Evolutionary conservation across 1,284 basidiomycete genomes (phyloP).

Genomic region (Fistulinella cinereoalba): DNA sequence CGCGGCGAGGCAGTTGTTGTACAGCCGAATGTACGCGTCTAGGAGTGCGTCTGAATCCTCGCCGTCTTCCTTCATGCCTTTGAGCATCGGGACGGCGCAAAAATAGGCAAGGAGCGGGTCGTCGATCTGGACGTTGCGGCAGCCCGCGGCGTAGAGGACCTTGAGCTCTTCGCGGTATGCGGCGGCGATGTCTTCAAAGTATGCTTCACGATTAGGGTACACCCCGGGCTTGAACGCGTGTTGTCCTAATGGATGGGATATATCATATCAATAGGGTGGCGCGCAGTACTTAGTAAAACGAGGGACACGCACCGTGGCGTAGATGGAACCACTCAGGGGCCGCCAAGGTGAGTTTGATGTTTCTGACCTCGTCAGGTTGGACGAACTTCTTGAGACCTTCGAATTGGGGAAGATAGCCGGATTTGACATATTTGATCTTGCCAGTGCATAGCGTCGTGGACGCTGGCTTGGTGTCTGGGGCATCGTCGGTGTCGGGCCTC

Average conservation of each 20-base stretch:
- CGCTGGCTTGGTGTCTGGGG: constrained; percentile 44
- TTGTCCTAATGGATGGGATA: constrained; percentile 18
- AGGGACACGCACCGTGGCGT: constrained; percentile 47
- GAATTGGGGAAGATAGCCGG: constrained; percentile 65
- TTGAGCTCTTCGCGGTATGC: constrained; percentile 73
- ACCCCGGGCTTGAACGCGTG: constrained; percentile 20
- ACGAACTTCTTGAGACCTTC: constrained; percentile 56
- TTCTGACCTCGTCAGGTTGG: constrained; percentile 55
- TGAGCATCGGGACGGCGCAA: constrained; percentile 59
- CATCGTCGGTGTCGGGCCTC: constrained; percentile 34
- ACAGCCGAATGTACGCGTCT: constrained; percentile 66
- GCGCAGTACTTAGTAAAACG: not conserved
- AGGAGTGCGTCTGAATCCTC: constrained; percentile 63
- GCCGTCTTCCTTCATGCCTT: constrained; percentile 58
- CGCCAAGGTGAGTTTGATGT: constrained; percentile 72
- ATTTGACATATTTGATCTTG: constrained; percentile 59
- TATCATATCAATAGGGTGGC: no score
- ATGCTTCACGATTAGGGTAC: constrained; percentile 48
- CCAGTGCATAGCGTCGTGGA: constrained; percentile 52
- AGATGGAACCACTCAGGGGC: constrained; percentile 78
- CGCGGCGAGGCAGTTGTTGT: constrained; percentile 62
- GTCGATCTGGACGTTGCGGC: constrained; percentile 74
- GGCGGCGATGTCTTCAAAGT: constrained; percentile 67
- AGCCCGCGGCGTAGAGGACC: constrained; percentile 71
- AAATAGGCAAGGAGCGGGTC: constrained; percentile 70